Evolutionary conservation across 2,329 filamentous ascomycete genomes (phyloP).

Genomic region (Pseudocercospora crystallina): DNA sequence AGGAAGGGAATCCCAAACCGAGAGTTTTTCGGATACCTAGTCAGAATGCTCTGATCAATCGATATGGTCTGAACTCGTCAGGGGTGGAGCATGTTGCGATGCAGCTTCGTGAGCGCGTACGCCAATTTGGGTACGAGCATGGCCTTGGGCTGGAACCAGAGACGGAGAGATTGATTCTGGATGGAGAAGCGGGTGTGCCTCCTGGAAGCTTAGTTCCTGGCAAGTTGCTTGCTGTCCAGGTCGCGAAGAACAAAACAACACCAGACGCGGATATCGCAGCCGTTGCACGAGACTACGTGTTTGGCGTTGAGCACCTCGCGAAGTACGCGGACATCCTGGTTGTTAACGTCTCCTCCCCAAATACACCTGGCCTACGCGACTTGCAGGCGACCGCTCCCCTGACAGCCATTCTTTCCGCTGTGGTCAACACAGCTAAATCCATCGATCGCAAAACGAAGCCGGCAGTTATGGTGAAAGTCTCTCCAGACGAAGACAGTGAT

Average conservation of each 20-base stretch:
- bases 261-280: constrained; percentile 81
- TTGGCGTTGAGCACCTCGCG: constrained; percentile 78
- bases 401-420: constrained; percentile 74
- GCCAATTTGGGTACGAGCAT: constrained; percentile 69
- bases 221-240: constrained; percentile 80
- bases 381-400: constrained; percentile 83
- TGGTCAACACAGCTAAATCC: constrained; percentile 73
- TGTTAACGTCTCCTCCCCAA: constrained; percentile 95
- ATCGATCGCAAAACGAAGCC: constrained; percentile 71
- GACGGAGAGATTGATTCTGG: constrained; percentile 69
- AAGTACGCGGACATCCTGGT: constrained; percentile 94
- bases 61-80: constrained; percentile 90
- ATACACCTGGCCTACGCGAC: constrained; percentile 86
- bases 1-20: constrained; percentile 82
- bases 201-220: constrained; percentile 77
- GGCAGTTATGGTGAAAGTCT: constrained; percentile 96
- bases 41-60: constrained; percentile 87
- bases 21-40: constrained; percentile 83
- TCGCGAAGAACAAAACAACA: constrained; percentile 95
- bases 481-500: constrained; percentile 86
- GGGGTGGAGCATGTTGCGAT: constrained; percentile 86
- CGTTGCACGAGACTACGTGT: constrained; percentile 78
- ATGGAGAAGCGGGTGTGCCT: constrained; percentile 74
- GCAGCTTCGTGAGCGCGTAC: constrained; percentile 72
- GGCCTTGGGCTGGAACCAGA: constrained; percentile 64